Percentiles rank a stretch among this genome's conserved stretches.
Conservation (phyloP, 192 early-diverging fungal genomes). For the Coemansia pectinata region DNA sequence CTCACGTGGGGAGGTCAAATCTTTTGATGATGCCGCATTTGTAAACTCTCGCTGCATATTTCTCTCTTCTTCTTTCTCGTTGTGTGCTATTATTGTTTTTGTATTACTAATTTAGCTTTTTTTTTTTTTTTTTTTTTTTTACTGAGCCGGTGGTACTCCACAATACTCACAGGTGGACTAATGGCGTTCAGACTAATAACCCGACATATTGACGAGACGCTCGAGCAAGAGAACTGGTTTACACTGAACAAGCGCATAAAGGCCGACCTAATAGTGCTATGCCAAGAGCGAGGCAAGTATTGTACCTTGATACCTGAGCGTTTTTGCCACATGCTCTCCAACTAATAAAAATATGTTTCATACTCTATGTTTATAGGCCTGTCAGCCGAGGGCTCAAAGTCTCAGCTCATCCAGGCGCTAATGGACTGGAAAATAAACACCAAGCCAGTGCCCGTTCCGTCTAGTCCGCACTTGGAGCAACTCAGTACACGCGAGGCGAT, state of each 20-base stretch:
- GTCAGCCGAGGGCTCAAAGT: conserved; percentile 65
- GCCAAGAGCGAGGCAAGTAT: conserved; percentile 68
- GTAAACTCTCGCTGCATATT: neutral
- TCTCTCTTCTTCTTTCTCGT: conserved; percentile 3
- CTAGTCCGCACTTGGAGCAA: conserved; percentile 63
- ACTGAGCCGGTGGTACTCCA: neutral
- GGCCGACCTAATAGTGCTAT: conserved; percentile 70
- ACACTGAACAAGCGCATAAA: conserved; percentile 65
- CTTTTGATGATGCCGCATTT: conserved; percentile 1
- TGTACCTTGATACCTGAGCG: neutral
- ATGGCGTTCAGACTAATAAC: conserved; percentile 60
- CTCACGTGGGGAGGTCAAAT: neutral
- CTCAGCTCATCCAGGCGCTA: conserved; percentile 59
- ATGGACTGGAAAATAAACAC: conserved; percentile 69
- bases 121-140: neutral
- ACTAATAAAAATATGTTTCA: neutral
- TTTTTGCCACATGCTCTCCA: neutral
- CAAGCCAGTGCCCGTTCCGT: conserved; percentile 67
- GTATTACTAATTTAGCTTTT: neutral
- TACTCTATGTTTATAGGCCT: conserved; percentile 48
- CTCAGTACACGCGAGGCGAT: conserved; percentile 52
- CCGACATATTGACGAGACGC: conserved; percentile 60
- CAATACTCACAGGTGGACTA: neutral
- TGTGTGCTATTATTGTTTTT: neutral
- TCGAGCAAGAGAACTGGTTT: conserved; percentile 60